Base-by-base conservation (phyloP, 2,329 filamentous ascomycete genomes). In the Monilinia aucupariae region DNA sequence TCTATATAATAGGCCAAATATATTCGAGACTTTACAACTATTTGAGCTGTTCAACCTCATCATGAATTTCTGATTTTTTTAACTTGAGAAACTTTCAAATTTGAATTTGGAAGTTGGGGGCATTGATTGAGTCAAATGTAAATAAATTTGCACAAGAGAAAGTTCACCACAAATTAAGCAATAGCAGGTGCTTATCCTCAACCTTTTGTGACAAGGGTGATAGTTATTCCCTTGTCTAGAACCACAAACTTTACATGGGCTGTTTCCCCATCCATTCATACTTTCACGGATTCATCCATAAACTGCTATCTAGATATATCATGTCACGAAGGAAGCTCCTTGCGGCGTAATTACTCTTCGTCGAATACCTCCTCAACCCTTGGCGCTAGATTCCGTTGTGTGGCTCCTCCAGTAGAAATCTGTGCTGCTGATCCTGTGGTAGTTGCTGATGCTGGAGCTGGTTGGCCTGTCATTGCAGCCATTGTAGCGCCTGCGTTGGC, bases 321-420 rank as follows among this genome's bases (percentile, higher is more conserved):
- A 39, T 51, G n/a, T 7, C 39, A 37, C 52, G 22, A 49, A 61
- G 45, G n/a, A 39, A 59, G 37, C 1, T 12, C 25, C 20, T 59
- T 43, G 45, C 41, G 13, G 17, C 30, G 37, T 45, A 39, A 37
- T 54, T 71, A 72, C 47, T 74, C 71, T 51, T 74, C 72, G 54
- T 74, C 72, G 55, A 72, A 68, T 4, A 74, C 76, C 64, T 80
- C 79, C 68, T 81, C 79, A 22, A 81, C 78, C 59, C 75, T 74
- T 7, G 79, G 75, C 3, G 76, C 70, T 32, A 79, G 70, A 64
- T 76, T 71, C 63, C 78, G 75, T 67, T 76, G 78, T 34, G 72
- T 67, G 12, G 74, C 67, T 43, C 68, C 67, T 6, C 74, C 71
- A 34, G 73, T 71, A 30, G 73, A 68, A 27, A 77, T 68, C 30